These are phyloP conservation scores for Epichloe elymi DNA, from an alignment of 2,329 filamentous ascomycete genomes.

Conservation along the genomic window DNA sequence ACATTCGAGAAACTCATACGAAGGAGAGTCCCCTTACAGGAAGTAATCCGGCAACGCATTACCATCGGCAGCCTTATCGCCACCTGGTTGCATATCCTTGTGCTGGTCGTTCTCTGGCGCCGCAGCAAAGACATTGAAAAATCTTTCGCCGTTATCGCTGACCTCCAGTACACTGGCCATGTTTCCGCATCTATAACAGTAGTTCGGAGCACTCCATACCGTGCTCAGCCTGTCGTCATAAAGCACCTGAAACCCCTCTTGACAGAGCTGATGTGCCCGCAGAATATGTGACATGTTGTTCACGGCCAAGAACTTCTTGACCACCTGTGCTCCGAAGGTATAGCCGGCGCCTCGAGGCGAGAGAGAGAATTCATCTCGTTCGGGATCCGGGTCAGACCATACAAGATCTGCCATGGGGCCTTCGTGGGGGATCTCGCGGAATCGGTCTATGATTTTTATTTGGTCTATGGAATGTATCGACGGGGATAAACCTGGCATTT, in stretches of 20 bases:
- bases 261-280: slow-evolving; percentile 94
- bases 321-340: slow-evolving; percentile 93
- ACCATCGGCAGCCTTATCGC: slow-evolving; percentile 55
- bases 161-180: slow-evolving; percentile 96
- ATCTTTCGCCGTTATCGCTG: slow-evolving; percentile 80
- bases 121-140: slow-evolving; percentile 96
- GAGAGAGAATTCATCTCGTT: slow-evolving; percentile 91
- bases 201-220: slow-evolving; percentile 96
- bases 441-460: slow-evolving; percentile 98
- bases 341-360: slow-evolving; percentile 91
- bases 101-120: slow-evolving; percentile 90
- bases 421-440: slow-evolving; percentile 92
- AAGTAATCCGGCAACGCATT: slow-evolving; percentile 59
- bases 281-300: slow-evolving; percentile 97
- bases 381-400: slow-evolving; percentile 96
- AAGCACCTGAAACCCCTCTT: slow-evolving; percentile 93
- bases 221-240: slow-evolving; percentile 92
- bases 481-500: slow-evolving; percentile 53
- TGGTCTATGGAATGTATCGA: slow-evolving; percentile 98
- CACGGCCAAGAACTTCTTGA: slow-evolving; percentile 94
- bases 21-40: slow-evolving; percentile 30
- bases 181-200: slow-evolving; percentile 92
- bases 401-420: slow-evolving; percentile 99
- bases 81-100: slow-evolving; percentile 67
- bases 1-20: background rate